These are phyloP conservation scores for Westerdykella ornata DNA, from an alignment of 2,329 filamentous ascomycete genomes.

Conservation along the genomic window DNA sequence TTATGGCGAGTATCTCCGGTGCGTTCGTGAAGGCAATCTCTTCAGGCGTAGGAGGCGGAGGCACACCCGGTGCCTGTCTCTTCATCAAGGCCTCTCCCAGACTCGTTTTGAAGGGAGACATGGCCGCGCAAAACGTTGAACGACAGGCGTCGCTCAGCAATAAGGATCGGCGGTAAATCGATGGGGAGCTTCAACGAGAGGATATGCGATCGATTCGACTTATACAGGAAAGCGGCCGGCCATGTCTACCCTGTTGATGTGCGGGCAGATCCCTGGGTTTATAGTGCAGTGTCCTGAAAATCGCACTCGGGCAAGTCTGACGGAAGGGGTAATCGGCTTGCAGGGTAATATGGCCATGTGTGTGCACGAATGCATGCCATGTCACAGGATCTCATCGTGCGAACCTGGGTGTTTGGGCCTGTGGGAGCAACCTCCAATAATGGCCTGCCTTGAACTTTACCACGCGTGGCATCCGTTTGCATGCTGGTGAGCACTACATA, in stretches of 20 bases:
- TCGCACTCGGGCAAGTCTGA: conserved; percentile 1
- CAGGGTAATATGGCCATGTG: conserved; percentile 7
- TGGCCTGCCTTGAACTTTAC: too few relatives aligned
- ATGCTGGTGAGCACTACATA: too few relatives aligned
- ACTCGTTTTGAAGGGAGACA: conserved; percentile 6
- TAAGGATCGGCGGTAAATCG: conserved; percentile 5
- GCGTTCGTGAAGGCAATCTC: conserved; percentile 36
- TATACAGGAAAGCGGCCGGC: conserved; percentile 4
- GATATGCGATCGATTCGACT: conserved; percentile 2
- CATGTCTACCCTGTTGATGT: background rate
- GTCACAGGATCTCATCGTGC: conserved; percentile 10
- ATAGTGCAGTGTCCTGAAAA: background rate
- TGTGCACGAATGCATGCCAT: conserved; percentile 6
- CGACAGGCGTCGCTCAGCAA: background rate
- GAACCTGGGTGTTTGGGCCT: background rate
- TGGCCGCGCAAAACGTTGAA: background rate
- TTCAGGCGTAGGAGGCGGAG: conserved; percentile 17
- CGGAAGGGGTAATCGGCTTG: background rate
- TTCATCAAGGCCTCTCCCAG: conserved; percentile 6
- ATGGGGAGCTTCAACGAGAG: background rate
- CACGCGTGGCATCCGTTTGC: too few relatives aligned
- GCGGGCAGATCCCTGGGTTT: conserved; percentile 8
- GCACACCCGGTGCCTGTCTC: conserved; percentile 7
- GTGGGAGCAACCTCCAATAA: background rate
- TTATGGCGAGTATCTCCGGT: conserved; percentile 38